phyloP scores from a whole-genome alignment of 2,329 filamentous ascomycete genomes.

The Hypocrella siamensis region DNA sequence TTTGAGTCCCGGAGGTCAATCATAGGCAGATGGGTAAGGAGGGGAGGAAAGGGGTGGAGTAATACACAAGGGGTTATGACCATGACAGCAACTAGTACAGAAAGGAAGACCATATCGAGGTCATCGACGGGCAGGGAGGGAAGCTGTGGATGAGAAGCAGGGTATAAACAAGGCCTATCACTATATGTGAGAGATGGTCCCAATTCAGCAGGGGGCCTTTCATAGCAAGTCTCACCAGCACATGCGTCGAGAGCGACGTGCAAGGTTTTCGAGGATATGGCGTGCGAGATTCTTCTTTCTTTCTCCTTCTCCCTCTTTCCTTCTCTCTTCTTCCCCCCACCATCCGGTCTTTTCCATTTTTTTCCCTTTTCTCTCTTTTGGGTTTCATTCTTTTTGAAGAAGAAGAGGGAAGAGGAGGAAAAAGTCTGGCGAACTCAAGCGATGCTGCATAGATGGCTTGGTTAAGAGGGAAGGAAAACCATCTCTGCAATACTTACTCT shows the following conservation, averaged over 20 bases:
- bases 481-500: slow-evolving; percentile 83
- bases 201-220: slow-evolving; percentile 38
- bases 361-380: too few species aligned
- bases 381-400: too few species aligned
- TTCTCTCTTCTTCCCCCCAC: too few species aligned
- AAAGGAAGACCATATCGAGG: slow-evolving; percentile 9
- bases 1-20: not conserved
- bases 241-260: slow-evolving; percentile 21
- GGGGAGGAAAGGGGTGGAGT: slow-evolving; percentile 23
- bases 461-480: slow-evolving; percentile 54
- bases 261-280: slow-evolving; percentile 16
- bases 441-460: slow-evolving; percentile 30
- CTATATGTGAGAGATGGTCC: slow-evolving; percentile 50
- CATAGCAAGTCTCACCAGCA: slow-evolving; percentile 59
- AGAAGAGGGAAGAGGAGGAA: too few species aligned
- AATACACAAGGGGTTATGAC: slow-evolving; percentile 40
- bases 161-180: slow-evolving; percentile 43
- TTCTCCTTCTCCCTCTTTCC: not conserved
- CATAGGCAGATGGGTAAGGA: slow-evolving; percentile 3
- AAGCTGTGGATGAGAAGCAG: slow-evolving; percentile 21
- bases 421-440: slow-evolving; percentile 22
- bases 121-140: slow-evolving; percentile 19
- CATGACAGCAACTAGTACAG: slow-evolving; percentile 33
- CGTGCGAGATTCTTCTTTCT: not conserved
- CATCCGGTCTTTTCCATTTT: too few species aligned